These are phyloP conservation scores for Penicillium antarcticum DNA, from an alignment of 495 filamentous ascomycete genomes.

Conservation along the genomic window DNA sequence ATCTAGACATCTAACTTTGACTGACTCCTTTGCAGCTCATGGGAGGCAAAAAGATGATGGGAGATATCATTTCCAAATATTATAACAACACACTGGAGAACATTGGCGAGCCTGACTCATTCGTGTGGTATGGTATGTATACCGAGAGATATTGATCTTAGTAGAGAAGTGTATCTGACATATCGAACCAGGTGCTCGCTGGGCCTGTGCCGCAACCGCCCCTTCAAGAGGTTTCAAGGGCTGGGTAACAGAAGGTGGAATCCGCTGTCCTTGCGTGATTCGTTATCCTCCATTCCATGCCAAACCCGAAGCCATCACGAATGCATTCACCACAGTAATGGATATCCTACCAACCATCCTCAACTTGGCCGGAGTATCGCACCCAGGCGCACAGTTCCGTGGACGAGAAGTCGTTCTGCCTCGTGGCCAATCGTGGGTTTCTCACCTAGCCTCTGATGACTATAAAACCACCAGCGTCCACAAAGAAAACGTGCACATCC, in stretches of 20 bases:
- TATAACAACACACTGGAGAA: slow-evolving; percentile 60
- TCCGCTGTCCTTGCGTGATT: slow-evolving; percentile 36
- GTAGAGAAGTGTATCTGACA: not conserved
- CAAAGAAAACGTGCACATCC: slow-evolving; percentile 13
- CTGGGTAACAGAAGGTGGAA: slow-evolving; percentile 49
- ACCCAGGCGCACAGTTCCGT: slow-evolving; percentile 45
- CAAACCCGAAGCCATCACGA: slow-evolving; percentile 5
- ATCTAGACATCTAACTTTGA: not conserved
- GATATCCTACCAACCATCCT: slow-evolving; percentile 51
- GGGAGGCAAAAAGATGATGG: not conserved
- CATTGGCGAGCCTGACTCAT: slow-evolving; percentile 52
- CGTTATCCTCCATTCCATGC: not conserved
- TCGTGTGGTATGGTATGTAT: slow-evolving; percentile 56
- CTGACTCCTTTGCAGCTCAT: not conserved
- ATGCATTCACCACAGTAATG: slow-evolving; percentile 51
- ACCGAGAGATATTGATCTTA: slow-evolving; percentile 20
- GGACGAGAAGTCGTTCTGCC: slow-evolving; percentile 42
- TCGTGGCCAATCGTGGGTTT: slow-evolving; percentile 35
- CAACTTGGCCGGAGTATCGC: slow-evolving; percentile 48
- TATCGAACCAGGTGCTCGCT: slow-evolving; percentile 20
- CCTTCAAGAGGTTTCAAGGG: slow-evolving; percentile 48
- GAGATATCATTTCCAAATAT: slow-evolving; percentile 38
- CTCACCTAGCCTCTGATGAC: slow-evolving; percentile 1
- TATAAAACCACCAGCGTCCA: not conserved
- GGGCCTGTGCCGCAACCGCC: slow-evolving; percentile 53